Evolutionary conservation across 1,139 yeast genomes (phyloP), one percentile per base, ranked within the genome.

Genomic region (Sugiyamaella paludigena): DNA sequence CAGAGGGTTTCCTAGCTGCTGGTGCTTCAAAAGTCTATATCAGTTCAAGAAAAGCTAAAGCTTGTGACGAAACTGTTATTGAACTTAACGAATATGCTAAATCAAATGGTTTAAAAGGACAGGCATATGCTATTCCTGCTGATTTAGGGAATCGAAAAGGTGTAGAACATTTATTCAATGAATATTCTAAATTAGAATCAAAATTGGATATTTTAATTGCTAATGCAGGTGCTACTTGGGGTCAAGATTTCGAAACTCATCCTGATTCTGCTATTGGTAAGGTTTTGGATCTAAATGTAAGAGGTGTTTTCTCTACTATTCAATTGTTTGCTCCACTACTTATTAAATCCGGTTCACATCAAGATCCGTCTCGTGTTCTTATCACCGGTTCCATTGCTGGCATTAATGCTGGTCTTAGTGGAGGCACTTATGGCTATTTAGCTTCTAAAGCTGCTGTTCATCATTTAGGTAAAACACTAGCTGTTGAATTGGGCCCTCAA

Each of bases 151-250:
- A 68, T 37, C 78, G 76, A 43, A 70, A 66, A 15, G 85, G 84
- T 24, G 76, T 78, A 48, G 68, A 72, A 49, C 61, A 69, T 31
- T 77, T 85, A 57, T 70, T 62, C 47, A 67, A 72, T 7, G 75
- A 73, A 41, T 78, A 80, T 28, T 54, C 67, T 34, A 66, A 69
- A 50, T 68, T 67, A 37, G 75, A 59, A 40, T 49, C 57, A 12
- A 72, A 74, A 60, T 74, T 83, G 31, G 81, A 85, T 62, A 82
- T 85, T 53, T 72, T 85, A 54, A 73, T 83, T 58, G 88, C 91
- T 51, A 85, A 85, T 60, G 92, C 92, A 11, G 94, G 94, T 43
- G 89, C 91, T 9, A 70, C 84, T 12, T 85, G 92, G 92, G 92
- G 91, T 30, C 84, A 81, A 4, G 78, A 77, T 29, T 68, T 84